Evolutionary conservation across 108 stramenopile species (phyloP), one percentile per base, ranked within the genome.

Genomic region (Parietichytrium sp.): DNA sequence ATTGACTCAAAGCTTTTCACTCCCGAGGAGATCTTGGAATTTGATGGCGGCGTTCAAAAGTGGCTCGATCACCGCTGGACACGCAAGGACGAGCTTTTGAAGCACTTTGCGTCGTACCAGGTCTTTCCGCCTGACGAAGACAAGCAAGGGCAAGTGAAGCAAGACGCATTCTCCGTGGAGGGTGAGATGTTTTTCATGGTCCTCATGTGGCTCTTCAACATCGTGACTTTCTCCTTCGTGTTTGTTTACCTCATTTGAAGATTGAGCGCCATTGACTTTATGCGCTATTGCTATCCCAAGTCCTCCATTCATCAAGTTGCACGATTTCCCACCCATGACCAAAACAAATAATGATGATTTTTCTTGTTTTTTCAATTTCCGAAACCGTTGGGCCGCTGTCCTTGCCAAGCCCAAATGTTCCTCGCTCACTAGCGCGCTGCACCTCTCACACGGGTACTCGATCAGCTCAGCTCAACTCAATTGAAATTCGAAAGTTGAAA

Each of bases 181-280:
- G 61, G 61, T 23, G 42, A 72, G 23, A 72, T 72, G 36, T 16
- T 45, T 13, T 42, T 42, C 42, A 72, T 72, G 61, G 25, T 72
- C 13, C 38, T n/a, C 38, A 13, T 72, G 23, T 72, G 61, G 61
- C 38, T 25, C 61, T 10, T 72, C 23, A 72, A 72, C 42, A 45
- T 72, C 20, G 61, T 38, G 20, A 42, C 42, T 10, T 42, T 72
- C 61, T n/a, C 45, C 61, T 72, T 72, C 42, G 20, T 45, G 7
- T n/a, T 72, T 42, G 45, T 72, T n/a, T 72, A 72, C 61, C 61
- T 72, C 6, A n/a, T 72, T n/a, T n/a, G n/a, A n/a, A n/a, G n/a
- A n/a, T n/a, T n/a, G n/a, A n/a, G n/a, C n/a, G n/a, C n/a, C n/a
- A n/a, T n/a, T n/a, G n/a, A n/a, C n/a, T n/a, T n/a, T n/a, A n/a